Evolutionary conservation across 2,329 filamentous ascomycete genomes (phyloP).

Genomic region (Graphiopsis chlorocephala): DNA sequence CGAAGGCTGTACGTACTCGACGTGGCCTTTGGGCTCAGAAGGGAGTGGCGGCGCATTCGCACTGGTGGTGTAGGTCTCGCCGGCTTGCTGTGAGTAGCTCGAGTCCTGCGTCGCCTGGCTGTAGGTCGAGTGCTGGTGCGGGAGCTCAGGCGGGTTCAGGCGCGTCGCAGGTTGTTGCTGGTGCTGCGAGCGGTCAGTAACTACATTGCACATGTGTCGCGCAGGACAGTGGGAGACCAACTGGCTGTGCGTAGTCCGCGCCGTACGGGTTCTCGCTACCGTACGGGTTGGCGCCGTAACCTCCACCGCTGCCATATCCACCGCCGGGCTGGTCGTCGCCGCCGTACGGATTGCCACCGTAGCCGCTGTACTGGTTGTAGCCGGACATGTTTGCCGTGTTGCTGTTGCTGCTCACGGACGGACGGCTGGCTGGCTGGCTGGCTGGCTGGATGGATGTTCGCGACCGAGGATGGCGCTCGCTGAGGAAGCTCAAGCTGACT

Average conservation of each 20-base stretch:
- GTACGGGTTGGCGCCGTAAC: conserved; percentile 36
- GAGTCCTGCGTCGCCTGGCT: conserved; percentile 20
- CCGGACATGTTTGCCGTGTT: conserved; percentile 48
- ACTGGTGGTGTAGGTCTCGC: conserved; percentile 38
- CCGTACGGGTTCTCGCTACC: conserved; percentile 39
- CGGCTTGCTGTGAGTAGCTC: conserved; percentile 14
- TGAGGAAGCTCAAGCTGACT: conserved; percentile 14
- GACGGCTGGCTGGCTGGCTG: not conserved
- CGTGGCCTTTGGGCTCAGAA: conserved; percentile 55
- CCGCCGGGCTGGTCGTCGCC: conserved; percentile 51
- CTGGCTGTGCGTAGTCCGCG: conserved; percentile 27
- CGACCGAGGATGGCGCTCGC: not conserved
- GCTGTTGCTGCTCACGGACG: conserved; percentile 1
- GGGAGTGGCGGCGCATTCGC: conserved; percentile 19
- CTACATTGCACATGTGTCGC: conserved; percentile 13
- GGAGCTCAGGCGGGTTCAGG: conserved; percentile 29
- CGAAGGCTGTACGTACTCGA: conserved; percentile 42
- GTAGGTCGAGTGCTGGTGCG: conserved; percentile 38
- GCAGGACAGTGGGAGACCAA: conserved; percentile 5
- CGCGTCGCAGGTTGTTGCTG: conserved; percentile 15
- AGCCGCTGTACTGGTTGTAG: conserved; percentile 57
- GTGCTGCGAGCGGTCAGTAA: not conserved
- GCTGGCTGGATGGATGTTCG: not conserved
- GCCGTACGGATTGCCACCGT: conserved; percentile 61
- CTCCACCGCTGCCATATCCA: conserved; percentile 14